Conservation (phyloP, 2,329 filamentous ascomycete genomes). For the Paraphoma chrysanthemicola region DNA sequence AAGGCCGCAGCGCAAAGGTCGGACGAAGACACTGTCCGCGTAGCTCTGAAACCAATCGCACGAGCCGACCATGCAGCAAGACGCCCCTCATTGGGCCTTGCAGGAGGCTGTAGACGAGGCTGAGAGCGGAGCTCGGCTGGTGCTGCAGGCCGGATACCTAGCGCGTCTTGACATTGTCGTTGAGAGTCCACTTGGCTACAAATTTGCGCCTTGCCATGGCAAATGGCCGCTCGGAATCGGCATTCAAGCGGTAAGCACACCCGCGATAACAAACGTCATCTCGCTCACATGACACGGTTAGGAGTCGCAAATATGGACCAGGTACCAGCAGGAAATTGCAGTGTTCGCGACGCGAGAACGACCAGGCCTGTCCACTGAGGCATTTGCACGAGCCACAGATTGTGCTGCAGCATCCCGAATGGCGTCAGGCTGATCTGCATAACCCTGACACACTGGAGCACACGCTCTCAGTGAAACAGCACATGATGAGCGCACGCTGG, state of each 20-base stretch:
- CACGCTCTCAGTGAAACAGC: background rate
- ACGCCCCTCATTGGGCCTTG: background rate
- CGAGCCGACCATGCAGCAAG: background rate
- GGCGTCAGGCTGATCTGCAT: slow-evolving; percentile 10
- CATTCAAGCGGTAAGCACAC: slow-evolving; percentile 13
- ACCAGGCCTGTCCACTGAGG: slow-evolving; percentile 14
- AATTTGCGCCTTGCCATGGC: background rate
- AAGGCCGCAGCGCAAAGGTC: background rate
- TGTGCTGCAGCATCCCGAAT: slow-evolving; percentile 5
- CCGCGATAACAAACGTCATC: slow-evolving; percentile 10
- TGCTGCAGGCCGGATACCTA: slow-evolving; percentile 2
- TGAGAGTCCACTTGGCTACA: background rate
- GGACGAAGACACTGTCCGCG: background rate
- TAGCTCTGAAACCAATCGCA: background rate
- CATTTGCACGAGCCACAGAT: slow-evolving; percentile 15
- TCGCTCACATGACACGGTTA: background rate
- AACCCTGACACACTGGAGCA: background rate
- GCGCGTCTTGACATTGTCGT: background rate
- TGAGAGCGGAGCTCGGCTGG: background rate
- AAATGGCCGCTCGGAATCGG: background rate
- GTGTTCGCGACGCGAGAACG: slow-evolving; percentile 24
- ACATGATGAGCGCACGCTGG: background rate
- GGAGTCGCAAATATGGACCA: slow-evolving; percentile 8
- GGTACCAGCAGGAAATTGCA: slow-evolving; percentile 27
- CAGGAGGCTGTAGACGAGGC: background rate